Evolutionary conservation across 768 basidiomycete species (phyloP), one percentile per base, ranked within the genome.

Genomic region (Boletellus emodensis): DNA sequence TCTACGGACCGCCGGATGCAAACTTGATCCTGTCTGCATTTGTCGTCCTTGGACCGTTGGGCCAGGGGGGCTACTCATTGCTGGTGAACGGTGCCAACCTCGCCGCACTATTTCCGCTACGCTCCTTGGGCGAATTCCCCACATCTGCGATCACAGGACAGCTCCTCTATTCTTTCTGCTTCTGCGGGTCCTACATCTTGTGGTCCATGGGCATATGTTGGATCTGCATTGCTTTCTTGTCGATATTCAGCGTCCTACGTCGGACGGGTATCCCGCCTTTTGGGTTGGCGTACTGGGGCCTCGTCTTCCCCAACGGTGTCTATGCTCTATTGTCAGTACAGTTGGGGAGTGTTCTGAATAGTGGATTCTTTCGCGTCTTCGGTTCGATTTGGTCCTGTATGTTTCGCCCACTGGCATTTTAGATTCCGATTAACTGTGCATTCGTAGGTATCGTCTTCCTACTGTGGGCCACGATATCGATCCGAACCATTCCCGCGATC

Each of bases 121-220:
- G 74, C 34, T 40, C 56, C 40, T 52, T 56, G 14, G 56, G 59
- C 38, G 57, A 58, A 42, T 69, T 75, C 50, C 68, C 73, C 0
- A 61, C 66, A 43, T 56, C 62, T 12, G 47, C 60, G 17, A 56
- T 68, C 4, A 61, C 73, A 1, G 77, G 76, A 7, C 67, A 75
- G 45, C 67, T 74, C 42, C 57, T 79, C 26, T 73, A 72, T 60
- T 66, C 74, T 4, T 67, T 69, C 24, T 75, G 72, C 58, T 74
- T 80, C 57, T 72, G 72, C 60, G 66, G 63, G 6, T 74, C 79
- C 2, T 80, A 72, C 61, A 55, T 71, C 20, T 61, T 82, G 10
- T 82, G 79, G 76, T 75, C 76, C n/a, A 74, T 82, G 68, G 80
- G 79, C 1, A 66, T 79, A 45, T 72, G 74, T 36, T 81, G 80